Evolutionary conservation across 306 rosid genomes (phyloP).

Genomic region (Quercus agrifolia): DNA sequence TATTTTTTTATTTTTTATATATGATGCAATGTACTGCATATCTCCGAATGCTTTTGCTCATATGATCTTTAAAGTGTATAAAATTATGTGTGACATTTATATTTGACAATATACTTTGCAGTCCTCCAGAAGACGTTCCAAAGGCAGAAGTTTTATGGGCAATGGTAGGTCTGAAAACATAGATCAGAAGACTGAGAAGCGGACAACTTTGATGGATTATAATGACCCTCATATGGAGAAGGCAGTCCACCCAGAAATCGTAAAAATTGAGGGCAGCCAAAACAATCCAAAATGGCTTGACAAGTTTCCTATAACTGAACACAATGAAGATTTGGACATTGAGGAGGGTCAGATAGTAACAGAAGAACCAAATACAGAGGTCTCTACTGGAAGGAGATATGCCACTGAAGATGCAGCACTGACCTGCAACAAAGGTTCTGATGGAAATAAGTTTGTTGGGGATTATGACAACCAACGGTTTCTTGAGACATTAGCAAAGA

Average conservation of each 20-base stretch:
- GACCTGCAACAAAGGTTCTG: constrained; percentile 14
- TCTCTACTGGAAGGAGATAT: constrained; percentile 24
- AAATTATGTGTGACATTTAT: constrained; percentile 26
- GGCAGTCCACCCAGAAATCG: constrained; percentile 12
- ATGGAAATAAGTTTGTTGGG: constrained; percentile 11
- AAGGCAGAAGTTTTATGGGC: constrained; percentile 22
- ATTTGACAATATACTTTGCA: constrained; percentile 45
- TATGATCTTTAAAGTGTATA: neutral
- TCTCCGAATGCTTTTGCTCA: constrained; percentile 6
- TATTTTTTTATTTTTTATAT: neutral
- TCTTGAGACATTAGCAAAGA: constrained; percentile 62
- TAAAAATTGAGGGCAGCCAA: constrained; percentile 7
- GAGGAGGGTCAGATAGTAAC: constrained; percentile 60
- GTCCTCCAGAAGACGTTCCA: constrained; percentile 42
- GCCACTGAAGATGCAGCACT: constrained; percentile 25
- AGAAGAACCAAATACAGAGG: constrained; percentile 27
- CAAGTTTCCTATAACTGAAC: constrained; percentile 25
- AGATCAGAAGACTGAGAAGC: constrained; percentile 34
- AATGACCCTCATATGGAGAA: constrained; percentile 21
- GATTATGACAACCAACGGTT: constrained; percentile 46
- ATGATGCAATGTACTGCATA: constrained; percentile 14
- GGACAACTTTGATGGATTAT: constrained; percentile 20
- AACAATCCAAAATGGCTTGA: constrained; percentile 22
- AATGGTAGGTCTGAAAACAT: constrained; percentile 32
- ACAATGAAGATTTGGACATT: constrained; percentile 35